Evolutionary conservation across 2,329 filamentous ascomycete species (phyloP).

Genomic region (Tolypocladium ophioglossoides): DNA sequence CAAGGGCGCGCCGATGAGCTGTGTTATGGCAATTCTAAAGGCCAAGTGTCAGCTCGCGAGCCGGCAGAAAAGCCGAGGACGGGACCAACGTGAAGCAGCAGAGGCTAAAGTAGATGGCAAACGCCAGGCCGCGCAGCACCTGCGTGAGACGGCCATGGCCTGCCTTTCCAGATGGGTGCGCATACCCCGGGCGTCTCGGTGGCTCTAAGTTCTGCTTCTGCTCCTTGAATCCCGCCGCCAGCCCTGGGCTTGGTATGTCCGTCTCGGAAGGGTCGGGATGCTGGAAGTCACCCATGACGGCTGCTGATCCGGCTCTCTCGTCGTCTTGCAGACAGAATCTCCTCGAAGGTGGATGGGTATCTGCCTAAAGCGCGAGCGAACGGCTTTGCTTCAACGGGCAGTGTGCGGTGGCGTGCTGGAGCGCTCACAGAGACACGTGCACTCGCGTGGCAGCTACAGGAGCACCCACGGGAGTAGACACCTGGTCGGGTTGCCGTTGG

Average conservation of each 20-base stretch:
- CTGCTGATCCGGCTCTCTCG: background rate
- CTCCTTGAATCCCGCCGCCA: conserved; percentile 3
- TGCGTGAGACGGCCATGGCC: conserved; percentile 41
- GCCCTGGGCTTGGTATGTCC: conserved; percentile 6
- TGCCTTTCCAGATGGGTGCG: conserved; percentile 44
- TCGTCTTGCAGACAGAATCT: background rate
- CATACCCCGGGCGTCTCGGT: background rate
- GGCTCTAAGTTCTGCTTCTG: background rate
- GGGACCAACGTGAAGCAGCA: conserved; percentile 37
- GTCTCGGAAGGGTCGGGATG: conserved; percentile 12
- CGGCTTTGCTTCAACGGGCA: background rate
- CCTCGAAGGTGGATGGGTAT: background rate
- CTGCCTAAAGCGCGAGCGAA: no score
- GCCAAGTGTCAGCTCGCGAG: conserved; percentile 3
- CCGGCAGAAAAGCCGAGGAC: background rate
- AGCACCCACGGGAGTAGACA: background rate
- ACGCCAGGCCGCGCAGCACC: conserved; percentile 38
- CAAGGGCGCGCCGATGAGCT: conserved; percentile 65
- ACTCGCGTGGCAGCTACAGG: background rate
- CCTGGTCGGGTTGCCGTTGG: background rate
- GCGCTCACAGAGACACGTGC: background rate
- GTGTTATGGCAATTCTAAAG: conserved; percentile 54
- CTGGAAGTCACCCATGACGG: conserved; percentile 15
- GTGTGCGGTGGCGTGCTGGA: background rate
- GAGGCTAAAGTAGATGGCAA: conserved; percentile 40